Conservation (phyloP, 179 eudicot species). For the Nepenthes alata region DNA sequence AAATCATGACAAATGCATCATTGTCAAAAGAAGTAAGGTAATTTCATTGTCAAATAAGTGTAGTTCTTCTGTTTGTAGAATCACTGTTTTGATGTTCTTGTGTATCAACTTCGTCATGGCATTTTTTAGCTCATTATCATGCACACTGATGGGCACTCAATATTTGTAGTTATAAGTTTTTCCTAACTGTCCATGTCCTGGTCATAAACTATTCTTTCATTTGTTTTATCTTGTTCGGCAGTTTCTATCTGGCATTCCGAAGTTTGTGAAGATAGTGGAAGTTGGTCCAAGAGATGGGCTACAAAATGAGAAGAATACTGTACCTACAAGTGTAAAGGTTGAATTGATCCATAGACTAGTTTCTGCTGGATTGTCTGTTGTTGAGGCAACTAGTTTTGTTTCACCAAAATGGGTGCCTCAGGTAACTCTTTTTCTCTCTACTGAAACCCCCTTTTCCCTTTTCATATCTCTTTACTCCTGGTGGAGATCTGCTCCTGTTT, state of each 20-base stretch:
- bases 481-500: too few species aligned
- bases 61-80: not conserved
- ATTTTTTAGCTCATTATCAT: not conserved
- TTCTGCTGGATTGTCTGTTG: slow-evolving; percentile 75
- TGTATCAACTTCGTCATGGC: not conserved
- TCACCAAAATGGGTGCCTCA: slow-evolving; percentile 99
- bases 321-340: slow-evolving; percentile 64
- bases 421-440: slow-evolving; percentile 29
- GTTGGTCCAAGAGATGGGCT: slow-evolving; percentile 97
- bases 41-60: not conserved
- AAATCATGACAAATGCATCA: slow-evolving; percentile 27
- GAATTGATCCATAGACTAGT: slow-evolving; percentile 66
- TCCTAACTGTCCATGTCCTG: not conserved
- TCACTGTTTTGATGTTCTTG: not conserved
- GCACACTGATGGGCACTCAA: not conserved
- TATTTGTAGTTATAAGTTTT: not conserved
- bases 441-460: not conserved
- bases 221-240: slow-evolving; percentile 10
- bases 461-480: not conserved
- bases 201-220: not conserved
- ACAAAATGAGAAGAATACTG: slow-evolving; percentile 82
- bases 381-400: slow-evolving; percentile 98
- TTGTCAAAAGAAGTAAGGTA: slow-evolving; percentile 48
- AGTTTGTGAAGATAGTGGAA: slow-evolving; percentile 81
- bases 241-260: slow-evolving; percentile 47